phyloP scores from a whole-genome alignment of 495 filamentous ascomycete species.

The Xanthoparmelia taractica region DNA sequence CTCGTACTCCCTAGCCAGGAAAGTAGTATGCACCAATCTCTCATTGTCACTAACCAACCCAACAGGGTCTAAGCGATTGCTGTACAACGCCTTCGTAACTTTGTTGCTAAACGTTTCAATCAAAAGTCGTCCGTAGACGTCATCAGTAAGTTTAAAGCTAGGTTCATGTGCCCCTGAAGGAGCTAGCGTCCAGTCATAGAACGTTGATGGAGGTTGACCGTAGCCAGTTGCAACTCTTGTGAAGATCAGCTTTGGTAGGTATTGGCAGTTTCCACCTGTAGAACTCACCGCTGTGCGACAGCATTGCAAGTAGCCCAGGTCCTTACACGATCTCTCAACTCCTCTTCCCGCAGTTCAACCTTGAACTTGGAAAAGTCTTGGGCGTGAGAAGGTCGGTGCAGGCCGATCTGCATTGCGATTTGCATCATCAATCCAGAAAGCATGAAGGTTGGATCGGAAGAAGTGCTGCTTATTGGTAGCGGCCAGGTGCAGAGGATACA shows the following conservation, averaged over 20 bases:
- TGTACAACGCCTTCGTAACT: conserved; percentile 78
- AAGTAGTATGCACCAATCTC: conserved; percentile 56
- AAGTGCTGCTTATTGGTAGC: conserved; percentile 76
- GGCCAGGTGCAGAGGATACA: conserved; percentile 89
- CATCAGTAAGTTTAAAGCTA: conserved; percentile 58
- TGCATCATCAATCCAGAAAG: conserved; percentile 88
- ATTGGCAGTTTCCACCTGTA: background rate
- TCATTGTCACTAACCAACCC: conserved; percentile 65
- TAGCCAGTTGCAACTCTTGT: conserved; percentile 78
- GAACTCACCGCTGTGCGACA: conserved; percentile 67
- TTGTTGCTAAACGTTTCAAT: conserved; percentile 82
- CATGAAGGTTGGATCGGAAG: conserved; percentile 83
- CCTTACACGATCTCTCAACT: conserved; percentile 73
- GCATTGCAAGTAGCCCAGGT: conserved; percentile 93
- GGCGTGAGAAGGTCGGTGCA: conserved; percentile 81
- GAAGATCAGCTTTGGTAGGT: conserved; percentile 23
- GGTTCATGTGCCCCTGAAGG: conserved; percentile 54
- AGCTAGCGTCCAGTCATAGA: conserved; percentile 80
- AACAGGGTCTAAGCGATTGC: conserved; percentile 65
- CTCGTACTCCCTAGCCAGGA: conserved; percentile 46
- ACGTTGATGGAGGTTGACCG: conserved; percentile 78
- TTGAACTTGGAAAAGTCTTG: conserved; percentile 83
- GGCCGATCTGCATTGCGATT: conserved; percentile 79
- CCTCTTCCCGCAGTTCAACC: conserved; percentile 75
- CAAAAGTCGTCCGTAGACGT: conserved; percentile 60